These are phyloP conservation scores for Xylaria sp. DNA, from an alignment of 2,329 filamentous ascomycete species.

Conservation along the genomic window DNA sequence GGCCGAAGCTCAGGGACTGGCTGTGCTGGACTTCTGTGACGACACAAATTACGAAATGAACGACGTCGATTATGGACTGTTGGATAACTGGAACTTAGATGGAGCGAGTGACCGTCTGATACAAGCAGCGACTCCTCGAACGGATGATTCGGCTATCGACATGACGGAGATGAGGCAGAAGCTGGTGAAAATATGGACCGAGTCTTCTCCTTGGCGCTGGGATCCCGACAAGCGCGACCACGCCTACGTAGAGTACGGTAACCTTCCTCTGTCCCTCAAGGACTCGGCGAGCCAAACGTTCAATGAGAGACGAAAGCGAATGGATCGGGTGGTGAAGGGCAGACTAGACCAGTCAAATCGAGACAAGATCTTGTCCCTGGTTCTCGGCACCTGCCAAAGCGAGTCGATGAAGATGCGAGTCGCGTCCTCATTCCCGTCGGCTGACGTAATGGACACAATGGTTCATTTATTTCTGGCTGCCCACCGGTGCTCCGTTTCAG, in stretches of 20 bases:
- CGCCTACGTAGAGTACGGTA: slow-evolving; percentile 47
- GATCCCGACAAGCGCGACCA: slow-evolving; percentile 48
- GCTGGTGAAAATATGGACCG: slow-evolving; percentile 52
- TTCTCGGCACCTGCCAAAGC: slow-evolving; percentile 61
- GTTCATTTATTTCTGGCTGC: slow-evolving; percentile 63
- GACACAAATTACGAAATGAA: slow-evolving; percentile 54
- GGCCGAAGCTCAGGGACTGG: slow-evolving; percentile 45
- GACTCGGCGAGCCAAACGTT: slow-evolving; percentile 45
- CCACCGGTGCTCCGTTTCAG: slow-evolving; percentile 58
- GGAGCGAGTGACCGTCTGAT: slow-evolving; percentile 35
- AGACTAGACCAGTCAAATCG: slow-evolving; percentile 52
- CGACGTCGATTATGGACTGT: slow-evolving; percentile 54
- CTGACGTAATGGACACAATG: slow-evolving; percentile 55
- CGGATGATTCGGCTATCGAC: slow-evolving; percentile 44
- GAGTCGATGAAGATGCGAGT: slow-evolving; percentile 53
- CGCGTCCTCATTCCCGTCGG: slow-evolving; percentile 60
- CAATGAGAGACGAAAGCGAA: slow-evolving; percentile 41
- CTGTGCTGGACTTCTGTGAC: slow-evolving; percentile 54
- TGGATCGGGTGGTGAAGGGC: slow-evolving; percentile 47
- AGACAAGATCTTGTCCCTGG: slow-evolving; percentile 66
- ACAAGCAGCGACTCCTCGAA: slow-evolving; percentile 32
- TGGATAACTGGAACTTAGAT: slow-evolving; percentile 54
- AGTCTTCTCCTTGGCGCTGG: slow-evolving; percentile 56
- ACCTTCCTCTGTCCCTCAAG: slow-evolving; percentile 47
- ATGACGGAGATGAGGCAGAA: slow-evolving; percentile 50